phyloP scores from a whole-genome alignment of 78 protist genomes.

The Isochrysis galbana region DNA sequence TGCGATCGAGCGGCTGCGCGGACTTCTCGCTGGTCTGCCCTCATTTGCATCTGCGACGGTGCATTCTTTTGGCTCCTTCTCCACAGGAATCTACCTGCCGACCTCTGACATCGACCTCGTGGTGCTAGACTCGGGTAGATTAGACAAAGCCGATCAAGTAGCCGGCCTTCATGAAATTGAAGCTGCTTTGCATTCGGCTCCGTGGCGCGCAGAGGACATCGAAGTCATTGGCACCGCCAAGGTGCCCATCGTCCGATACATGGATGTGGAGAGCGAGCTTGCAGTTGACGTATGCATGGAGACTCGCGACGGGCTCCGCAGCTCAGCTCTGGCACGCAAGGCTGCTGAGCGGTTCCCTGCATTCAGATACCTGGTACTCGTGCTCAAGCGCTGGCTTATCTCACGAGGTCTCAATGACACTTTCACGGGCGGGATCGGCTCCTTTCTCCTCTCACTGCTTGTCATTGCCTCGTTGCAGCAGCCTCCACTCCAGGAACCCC shows the following conservation, averaged over 20 bases:
- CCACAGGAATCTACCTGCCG: slow-evolving; percentile 48
- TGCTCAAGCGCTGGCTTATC: slow-evolving; percentile 70
- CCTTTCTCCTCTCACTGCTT: slow-evolving; percentile 60
- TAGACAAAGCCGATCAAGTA: background rate
- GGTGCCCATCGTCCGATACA: slow-evolving; percentile 69
- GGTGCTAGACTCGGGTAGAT: background rate
- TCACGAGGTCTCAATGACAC: slow-evolving; percentile 73
- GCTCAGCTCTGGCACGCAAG: slow-evolving; percentile 23
- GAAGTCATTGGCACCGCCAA: slow-evolving; percentile 63
- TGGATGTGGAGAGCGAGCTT: slow-evolving; percentile 13
- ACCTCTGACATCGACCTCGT: slow-evolving; percentile 54
- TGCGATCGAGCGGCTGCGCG: too few relatives aligned
- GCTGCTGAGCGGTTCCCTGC: background rate
- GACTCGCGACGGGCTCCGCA: slow-evolving; percentile 18
- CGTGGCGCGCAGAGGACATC: background rate
- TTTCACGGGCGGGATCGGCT: slow-evolving; percentile 80
- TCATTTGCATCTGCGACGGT: too few relatives aligned
- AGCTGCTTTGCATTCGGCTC: background rate
- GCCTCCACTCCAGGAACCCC: background rate
- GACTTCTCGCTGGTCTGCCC: too few relatives aligned
- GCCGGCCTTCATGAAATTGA: background rate
- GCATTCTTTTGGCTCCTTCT: slow-evolving; percentile 39
- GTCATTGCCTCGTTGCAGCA: slow-evolving; percentile 70
- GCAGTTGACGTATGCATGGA: slow-evolving; percentile 69
- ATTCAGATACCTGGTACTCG: background rate